Evolutionary conservation across 768 basidiomycete genomes (phyloP), one percentile per base, ranked within the genome.

Genomic region (Lepiota brunneoincarnata): DNA sequence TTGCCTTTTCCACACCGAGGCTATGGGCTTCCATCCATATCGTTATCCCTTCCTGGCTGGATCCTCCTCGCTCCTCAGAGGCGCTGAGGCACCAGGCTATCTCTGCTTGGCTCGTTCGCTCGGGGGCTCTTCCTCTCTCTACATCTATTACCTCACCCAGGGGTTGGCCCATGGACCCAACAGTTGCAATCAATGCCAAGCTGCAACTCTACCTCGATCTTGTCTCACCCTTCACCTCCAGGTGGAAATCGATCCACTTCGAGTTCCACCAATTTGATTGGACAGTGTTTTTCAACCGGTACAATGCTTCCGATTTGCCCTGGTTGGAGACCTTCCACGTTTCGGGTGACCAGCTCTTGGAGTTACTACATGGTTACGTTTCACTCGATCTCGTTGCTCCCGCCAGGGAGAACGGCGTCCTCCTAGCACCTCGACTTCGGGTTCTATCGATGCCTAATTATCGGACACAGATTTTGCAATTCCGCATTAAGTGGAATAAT

Each of bases 11-110:
- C n/a, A 57, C 52, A 7, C 59, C 57, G 28, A 40, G 21, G 17
- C 39, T 60, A 21, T 57, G 57, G 49, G 35, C 46, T 5, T 37
- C 51, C 11, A 46, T 59, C 20, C 58, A 59, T 41, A 52, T 59
- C 31, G 14, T 39, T 21, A 28, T n/a, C 6, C 31, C 49, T 15
- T 14, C n/a, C 24, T 10, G 23, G 6, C 20, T 35, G 18, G 10
- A n/a, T 0, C 20, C 26, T 24, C 24, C 23, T 2, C 6, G 31
- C 31, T 17, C 31, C 14, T 18, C 23, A 38, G 37, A 20, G 15
- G 5, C 31, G 14, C 35, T 37, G 5, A 38, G 24, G 52, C 20
- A 12, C 24, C 10, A 54, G 4, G 52, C 44, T 24, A 46, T 54
- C 18, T 38, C 43, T 20, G 34, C 52, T 1, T 54, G 52, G 52